phyloP scores from a whole-genome alignment of 441 rosid species.

The Pelargonium myrrhifolium region DNA sequence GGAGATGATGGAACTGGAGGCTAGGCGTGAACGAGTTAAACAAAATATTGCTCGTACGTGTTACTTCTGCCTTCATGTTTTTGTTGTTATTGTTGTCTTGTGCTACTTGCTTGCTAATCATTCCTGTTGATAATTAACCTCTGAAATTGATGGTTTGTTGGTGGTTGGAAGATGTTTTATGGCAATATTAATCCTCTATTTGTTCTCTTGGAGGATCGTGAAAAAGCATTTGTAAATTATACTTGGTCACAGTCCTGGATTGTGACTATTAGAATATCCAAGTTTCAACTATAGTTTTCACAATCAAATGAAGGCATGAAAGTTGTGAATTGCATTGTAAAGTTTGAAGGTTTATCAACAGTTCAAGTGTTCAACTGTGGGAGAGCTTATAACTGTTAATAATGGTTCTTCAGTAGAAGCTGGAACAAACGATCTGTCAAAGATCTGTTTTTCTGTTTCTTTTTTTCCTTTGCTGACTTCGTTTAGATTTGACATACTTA shows the following conservation, averaged over 20 bases:
- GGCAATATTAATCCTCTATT: neutral
- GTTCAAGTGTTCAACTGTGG: too few species aligned
- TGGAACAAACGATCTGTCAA: too few species aligned
- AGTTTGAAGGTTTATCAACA: too few species aligned
- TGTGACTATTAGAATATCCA: neutral
- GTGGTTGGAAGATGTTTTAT: neutral
- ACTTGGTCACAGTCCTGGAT: neutral
- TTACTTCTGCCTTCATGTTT: slow-evolving; percentile 13
- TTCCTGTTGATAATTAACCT: neutral
- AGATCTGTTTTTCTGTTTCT: too few species aligned
- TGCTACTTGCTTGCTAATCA: neutral
- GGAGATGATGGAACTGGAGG: slow-evolving; percentile 79
- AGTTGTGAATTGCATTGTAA: neutral
- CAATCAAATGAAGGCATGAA: neutral
- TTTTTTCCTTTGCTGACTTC: too few species aligned
- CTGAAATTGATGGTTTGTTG: neutral
- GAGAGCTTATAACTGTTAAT: too few species aligned
- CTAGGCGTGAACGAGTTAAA: slow-evolving; percentile 70
- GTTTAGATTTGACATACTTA: neutral
- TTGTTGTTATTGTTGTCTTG: slow-evolving; percentile 6
- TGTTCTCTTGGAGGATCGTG: neutral
- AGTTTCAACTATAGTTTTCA: neutral
- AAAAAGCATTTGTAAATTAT: neutral
- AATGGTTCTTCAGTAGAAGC: too few species aligned
- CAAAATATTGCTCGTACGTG: slow-evolving; percentile 79